Base-by-base conservation (phyloP, 169 alveolate genomes). In the Cyclospora cayetanensis region DNA sequence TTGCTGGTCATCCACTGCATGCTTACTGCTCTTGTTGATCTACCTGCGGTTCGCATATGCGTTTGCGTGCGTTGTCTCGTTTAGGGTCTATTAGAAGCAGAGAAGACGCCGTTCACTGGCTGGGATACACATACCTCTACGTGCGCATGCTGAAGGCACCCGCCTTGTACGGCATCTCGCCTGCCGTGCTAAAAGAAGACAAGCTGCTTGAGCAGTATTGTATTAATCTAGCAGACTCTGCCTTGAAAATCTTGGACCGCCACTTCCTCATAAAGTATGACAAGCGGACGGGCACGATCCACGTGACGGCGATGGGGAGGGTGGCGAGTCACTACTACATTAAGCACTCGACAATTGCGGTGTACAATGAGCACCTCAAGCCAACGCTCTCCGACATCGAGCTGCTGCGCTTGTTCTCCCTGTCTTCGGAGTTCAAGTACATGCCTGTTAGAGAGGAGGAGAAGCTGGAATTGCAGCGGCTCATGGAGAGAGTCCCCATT, bases 371-470 rank as follows among this genome's bases (percentile, higher is more conserved):
- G 90, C 96, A 97, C 83, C 91, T 99, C 91, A 97, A 97, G 60
- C 97, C 98, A 22, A 94, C 95, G 92, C 95, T 98, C 97, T 97
- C 98, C 41, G 99, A 98, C 84, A 97, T 99, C 31, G 99, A 98
- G 79, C 94, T 99, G 60, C 96, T 99, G 72, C 97, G 98, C 65
- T 94, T 98, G 31, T 99, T 99, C 96, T 94, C 99, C 27, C 96
- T 98, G 70, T 96, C 99, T 55, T 96, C 97, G 37, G 99, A 99
- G 95, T 99, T 99, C 97, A 95, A 96, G 82, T 97, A 96, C 94
- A 97, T 99, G 91, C 99, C 99, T 25, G 98, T 99, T 20, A 96
- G 99, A 86, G 99, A 98, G 70, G 99, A 99, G 91, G 99, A 99
- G 92, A 98, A 98, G 91, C 95, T 97, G 18, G 99, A 99, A 91